Evolutionary conservation across 2,329 filamentous ascomycete species (phyloP), one percentile per base, ranked within the genome.

Genomic region (Fulvia fulva): DNA sequence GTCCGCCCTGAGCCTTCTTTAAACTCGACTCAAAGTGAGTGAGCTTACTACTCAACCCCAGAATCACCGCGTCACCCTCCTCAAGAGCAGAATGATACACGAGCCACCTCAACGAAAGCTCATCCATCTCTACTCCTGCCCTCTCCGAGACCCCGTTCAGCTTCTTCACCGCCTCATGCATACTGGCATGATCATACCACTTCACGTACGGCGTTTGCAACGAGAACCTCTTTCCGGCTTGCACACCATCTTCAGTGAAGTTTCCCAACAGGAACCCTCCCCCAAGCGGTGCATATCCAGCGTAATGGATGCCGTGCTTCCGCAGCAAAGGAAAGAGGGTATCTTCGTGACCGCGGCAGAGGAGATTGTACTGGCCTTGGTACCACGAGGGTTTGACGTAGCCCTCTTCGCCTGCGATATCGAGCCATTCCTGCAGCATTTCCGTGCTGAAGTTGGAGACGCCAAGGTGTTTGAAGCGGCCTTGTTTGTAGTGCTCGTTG

Each of bases 361-460:
- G 66, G 12, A 74, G 68, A 54, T 80, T 79, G 64, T 81, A 81
- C 9, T 77, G 71, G 0, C 78, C 77, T 58, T 81, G 74, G 58
- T 77, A 80, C 3, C 77, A 74, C 11, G 67, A 70, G 0, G 79
- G 78, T 60, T 74, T 75, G n/a, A 77, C 70, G 19, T 67, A 78
- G 1, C 73, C 74, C 1, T 72, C 65, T 21, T 73, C 59, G 44
- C 77, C 70, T 59, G 77, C 80, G 23, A 80, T 75, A 11, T 73
- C 68, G 26, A 77, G 50, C 5, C 1, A 81, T 76, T 60, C 80
- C 76, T 3, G 69, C 71, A 2, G 74, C 74, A 0, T 71, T 67
- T 61, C 75, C 79, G 63, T 79, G 80, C 4, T 73, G 77, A 5
- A 81, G 57, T 58, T 58, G 11, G 37, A 54, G 41, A 58, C 41